Conservation (phyloP, 2,329 filamentous ascomycete genomes). For the Capronia americana region DNA sequence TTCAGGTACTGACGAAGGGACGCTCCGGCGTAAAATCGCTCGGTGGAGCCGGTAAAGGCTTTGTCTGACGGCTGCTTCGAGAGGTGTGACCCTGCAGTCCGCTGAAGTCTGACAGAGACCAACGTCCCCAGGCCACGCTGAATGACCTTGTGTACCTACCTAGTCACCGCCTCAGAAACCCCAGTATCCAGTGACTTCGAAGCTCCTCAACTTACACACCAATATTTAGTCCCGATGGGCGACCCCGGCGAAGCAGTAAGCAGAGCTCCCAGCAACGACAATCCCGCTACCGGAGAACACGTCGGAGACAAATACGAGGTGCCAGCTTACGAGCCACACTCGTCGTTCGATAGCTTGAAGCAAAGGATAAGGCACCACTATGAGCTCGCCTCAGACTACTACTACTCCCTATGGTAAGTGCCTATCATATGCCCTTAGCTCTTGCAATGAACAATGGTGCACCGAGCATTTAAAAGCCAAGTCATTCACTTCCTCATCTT, state of each 20-base stretch:
- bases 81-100: background rate
- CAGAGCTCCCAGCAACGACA: background rate
- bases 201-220: background rate
- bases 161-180: background rate
- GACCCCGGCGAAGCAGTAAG: slow-evolving; percentile 6
- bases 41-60: background rate
- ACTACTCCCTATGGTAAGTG: slow-evolving; percentile 64
- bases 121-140: no score
- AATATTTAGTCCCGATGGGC: slow-evolving; percentile 1
- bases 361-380: slow-evolving; percentile 67
- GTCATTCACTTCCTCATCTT: background rate
- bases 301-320: slow-evolving; percentile 37
- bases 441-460: background rate
- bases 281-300: slow-evolving; percentile 16
- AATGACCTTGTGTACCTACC: background rate
- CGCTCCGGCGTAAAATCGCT: background rate
- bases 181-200: background rate
- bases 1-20: slow-evolving; percentile 2
- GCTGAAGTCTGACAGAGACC: background rate
- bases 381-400: slow-evolving; percentile 67
- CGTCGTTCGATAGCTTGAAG: slow-evolving; percentile 54
- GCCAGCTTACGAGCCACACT: slow-evolving; percentile 32
- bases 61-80: background rate
- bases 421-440: background rate
- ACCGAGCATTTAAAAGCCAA: background rate